Evolutionary conservation across 2,329 filamentous ascomycete genomes (phyloP).

Genomic region (Spiromastix sp.): DNA sequence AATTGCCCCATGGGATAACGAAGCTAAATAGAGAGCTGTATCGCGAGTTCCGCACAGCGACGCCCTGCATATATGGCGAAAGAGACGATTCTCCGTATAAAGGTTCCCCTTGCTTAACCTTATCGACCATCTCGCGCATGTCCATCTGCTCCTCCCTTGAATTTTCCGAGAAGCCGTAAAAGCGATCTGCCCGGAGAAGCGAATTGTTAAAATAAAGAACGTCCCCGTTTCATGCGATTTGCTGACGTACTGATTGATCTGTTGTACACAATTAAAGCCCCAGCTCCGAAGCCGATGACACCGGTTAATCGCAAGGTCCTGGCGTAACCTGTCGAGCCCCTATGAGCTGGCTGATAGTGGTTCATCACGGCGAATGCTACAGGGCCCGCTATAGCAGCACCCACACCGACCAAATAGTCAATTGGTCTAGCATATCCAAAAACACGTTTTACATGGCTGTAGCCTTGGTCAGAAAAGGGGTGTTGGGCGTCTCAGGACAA

Average conservation of each 20-base stretch:
- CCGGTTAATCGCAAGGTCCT: conserved; percentile 71
- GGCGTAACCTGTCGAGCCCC: conserved; percentile 71
- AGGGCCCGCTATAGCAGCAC: conserved; percentile 61
- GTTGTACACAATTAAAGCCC: conserved; percentile 78
- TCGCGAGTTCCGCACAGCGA: conserved; percentile 83
- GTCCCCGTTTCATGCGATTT: conserved; percentile 6
- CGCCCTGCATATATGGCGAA: conserved; percentile 84
- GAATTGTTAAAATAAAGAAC: conserved; percentile 4
- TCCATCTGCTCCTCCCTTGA: conserved; percentile 86
- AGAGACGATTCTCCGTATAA: conserved; percentile 74
- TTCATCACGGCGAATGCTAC: conserved; percentile 69
- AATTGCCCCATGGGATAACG: conserved; percentile 92
- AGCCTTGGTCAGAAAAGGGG: conserved; percentile 16
- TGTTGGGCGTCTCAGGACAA: conserved; percentile 1
- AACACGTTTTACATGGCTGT: conserved; percentile 82
- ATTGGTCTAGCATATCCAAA: conserved; percentile 73
- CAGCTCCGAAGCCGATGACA: conserved; percentile 62
- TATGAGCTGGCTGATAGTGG: conserved; percentile 71
- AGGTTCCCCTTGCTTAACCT: conserved; percentile 84
- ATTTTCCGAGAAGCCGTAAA: conserved; percentile 94
- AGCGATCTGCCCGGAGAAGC: conserved; percentile 55
- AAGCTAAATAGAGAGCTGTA: conserved; percentile 79
- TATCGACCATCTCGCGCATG: conserved; percentile 95
- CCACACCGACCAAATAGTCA: conserved; percentile 66
- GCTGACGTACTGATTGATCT: conserved; percentile 63